Evolutionary conservation across 495 filamentous ascomycete species (phyloP), one percentile per base, ranked within the genome.

Genomic region (Penicillium psychrofluorescens): DNA sequence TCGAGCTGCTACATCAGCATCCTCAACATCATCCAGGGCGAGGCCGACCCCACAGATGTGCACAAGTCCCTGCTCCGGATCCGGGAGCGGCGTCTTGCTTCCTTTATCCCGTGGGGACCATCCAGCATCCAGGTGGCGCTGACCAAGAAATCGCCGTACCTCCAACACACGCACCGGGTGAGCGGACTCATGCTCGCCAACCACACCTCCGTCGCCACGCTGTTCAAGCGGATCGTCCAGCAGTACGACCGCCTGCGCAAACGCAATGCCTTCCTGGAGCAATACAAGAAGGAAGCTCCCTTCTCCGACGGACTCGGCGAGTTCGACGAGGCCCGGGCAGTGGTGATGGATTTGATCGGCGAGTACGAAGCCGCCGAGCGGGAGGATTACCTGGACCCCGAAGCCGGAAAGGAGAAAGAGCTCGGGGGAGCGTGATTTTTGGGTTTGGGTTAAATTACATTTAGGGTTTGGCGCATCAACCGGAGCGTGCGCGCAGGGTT

Each of bases 1-100:
- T 90, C 87, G 68, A 95, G 87, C 66, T 97, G 94, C 71, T 98
- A 98, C 67, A 95, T 98, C 54, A 95, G 88, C 33, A 98, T 98
- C 53, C 76, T 98, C 36, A 97, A 97, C 62, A 95, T 98, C 58
- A 98, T 98, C 59, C 90, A 95, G 63, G 92, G 92, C 48, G 94
- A 97, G 60, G 94, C 92, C 8, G 92, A 98, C 59, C 90, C 92
- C 11, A 95, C 90, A 7, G 92, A 98, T 68, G 84, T 88, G 40
- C 92, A 98, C 70, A 98, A 98, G 79, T 95, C 90, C 31, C 75
- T 98, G 41, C 81, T 98, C 41, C 87, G 92, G 45, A 97, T 98
- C 58, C 84, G 92, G 31, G 92, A 98, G 66, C 86, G 92, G 38
- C 83, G 86, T 36, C 74, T 98, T 10, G 94, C 92, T 6, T 94